Percentiles rank a stretch among this genome's conserved stretches.
phyloP scores from a whole-genome alignment of 2,329 filamentous ascomycete genomes.

The Penicillium fuscoglaucum region DNA sequence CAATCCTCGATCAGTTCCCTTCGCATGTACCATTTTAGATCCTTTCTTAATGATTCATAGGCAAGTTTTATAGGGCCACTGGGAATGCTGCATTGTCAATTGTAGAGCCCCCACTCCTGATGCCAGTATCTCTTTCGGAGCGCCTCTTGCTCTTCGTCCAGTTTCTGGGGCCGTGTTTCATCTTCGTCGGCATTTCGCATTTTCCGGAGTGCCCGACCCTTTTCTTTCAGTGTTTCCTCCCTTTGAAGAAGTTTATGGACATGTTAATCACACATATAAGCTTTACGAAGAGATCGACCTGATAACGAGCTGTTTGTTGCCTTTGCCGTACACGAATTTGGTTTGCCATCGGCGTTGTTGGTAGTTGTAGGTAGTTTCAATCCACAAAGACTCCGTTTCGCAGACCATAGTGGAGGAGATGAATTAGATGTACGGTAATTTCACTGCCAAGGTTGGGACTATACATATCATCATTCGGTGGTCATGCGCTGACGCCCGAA shows the following conservation, averaged over 20 bases:
- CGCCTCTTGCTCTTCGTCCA: neutral
- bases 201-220: neutral
- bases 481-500: neutral
- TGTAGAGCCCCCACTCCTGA: neutral
- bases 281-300: neutral
- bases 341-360: neutral
- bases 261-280: neutral
- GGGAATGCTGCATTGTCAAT: neutral
- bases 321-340: neutral
- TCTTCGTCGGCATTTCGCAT: neutral
- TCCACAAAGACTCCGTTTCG: neutral
- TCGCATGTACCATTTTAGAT: neutral
- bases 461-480: neutral
- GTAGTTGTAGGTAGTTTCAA: neutral
- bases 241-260: neutral
- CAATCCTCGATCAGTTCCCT: neutral
- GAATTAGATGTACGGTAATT: too few relatives aligned
- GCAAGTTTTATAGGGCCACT: neutral
- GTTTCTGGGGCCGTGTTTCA: neutral
- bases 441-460: too few relatives aligned
- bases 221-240: neutral
- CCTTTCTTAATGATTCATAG: neutral
- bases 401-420: neutral
- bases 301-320: neutral
- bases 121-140: neutral